A percentile compares a stretch with the other conserved stretches of the same genome.
Conservation (phyloP, 176 grass and related monocot genomes). For the Oryza rufipogon region DNA sequence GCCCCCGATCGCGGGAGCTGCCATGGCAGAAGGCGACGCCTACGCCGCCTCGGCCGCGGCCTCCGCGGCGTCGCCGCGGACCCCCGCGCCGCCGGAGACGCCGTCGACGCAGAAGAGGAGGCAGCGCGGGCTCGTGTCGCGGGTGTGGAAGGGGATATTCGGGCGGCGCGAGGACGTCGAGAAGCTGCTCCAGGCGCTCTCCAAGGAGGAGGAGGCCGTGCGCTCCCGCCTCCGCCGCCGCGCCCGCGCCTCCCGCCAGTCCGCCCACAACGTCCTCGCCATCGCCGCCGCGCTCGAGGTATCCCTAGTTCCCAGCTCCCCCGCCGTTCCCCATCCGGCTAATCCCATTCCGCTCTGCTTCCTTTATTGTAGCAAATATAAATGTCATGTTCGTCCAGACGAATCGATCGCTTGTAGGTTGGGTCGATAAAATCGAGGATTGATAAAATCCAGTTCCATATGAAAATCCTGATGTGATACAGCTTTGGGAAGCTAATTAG, state of each 20-base stretch:
- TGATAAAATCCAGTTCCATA: not conserved
- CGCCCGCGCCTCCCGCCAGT: constrained; percentile 61
- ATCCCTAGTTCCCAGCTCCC: not conserved
- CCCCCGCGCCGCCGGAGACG: constrained; percentile 28
- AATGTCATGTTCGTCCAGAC: not conserved
- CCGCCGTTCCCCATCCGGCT: not conserved
- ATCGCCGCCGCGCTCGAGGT: constrained; percentile 81
- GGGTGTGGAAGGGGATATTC: constrained; percentile 85
- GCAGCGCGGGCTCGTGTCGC: constrained; percentile 62
- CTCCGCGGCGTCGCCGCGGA: constrained; percentile 32
- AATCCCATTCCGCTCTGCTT: too few species aligned
- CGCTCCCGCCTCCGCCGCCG: constrained; percentile 66
- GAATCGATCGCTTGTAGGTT: not conserved
- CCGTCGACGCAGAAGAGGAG: constrained; percentile 34
- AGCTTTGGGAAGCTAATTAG: not conserved
- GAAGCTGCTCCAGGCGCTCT: constrained; percentile 82
- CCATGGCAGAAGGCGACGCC: constrained; percentile 57
- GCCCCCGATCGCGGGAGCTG: not conserved
- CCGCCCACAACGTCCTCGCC: constrained; percentile 67
- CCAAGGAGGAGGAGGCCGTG: constrained; percentile 80
- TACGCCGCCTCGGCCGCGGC: not conserved
- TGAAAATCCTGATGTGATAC: not conserved
- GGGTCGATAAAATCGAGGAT: not conserved
- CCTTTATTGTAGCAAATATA: too few species aligned
- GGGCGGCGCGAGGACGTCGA: constrained; percentile 70